Base-by-base conservation (phyloP, 2,329 filamentous ascomycete genomes). In the Penicillium sp. region DNA sequence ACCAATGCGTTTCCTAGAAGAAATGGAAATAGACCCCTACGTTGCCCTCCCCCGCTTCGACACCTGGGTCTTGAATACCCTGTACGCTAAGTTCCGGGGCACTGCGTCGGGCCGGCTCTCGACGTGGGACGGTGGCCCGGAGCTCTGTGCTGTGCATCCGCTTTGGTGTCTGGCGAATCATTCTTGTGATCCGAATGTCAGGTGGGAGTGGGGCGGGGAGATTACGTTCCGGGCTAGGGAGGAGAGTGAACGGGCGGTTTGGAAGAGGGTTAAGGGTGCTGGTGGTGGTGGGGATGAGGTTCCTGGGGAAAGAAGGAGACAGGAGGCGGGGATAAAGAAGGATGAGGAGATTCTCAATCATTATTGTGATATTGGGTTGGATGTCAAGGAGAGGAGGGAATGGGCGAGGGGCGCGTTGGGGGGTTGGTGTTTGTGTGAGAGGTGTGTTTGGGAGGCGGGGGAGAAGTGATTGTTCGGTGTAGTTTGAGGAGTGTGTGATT, bases 91-190 rank as follows among this genome's bases (percentile, higher is more conserved):
- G 67, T 95, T 96, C 68, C 81, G 93, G 22, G 93, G 88, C 45
- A 95, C 90, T 0, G 93, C 93, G 0, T 95, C 88, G 2, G 91
- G 90, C 4, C 80, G 87, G 34, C 84, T 93, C 58, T 88, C 81
- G 54, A 78, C 77, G 0, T 79, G 80, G 59, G 87, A 91, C 54
- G 87, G 89, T 3, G 81, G 87, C 9, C 91, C 93, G 0, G 93
- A 97, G 61, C 85, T 95, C 4, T 88, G 88, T 24, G 91, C 91
- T 26, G 90, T 97, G 26, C 90, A 97, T 70, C 89, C 91, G 2
- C 82, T 95, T 59, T 98, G 93, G 89, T 97, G 90, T 69, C 76
- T 97, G 26, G 90, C 91, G 26, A 98, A 98, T 63, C 93, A 98
- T 67, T 88, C 89, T 66, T 98, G 93, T 70, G 83, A 95, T 64